Base-by-base conservation (phyloP, 176 grass and related monocot species). In the Chrysopogon serrulatus region DNA sequence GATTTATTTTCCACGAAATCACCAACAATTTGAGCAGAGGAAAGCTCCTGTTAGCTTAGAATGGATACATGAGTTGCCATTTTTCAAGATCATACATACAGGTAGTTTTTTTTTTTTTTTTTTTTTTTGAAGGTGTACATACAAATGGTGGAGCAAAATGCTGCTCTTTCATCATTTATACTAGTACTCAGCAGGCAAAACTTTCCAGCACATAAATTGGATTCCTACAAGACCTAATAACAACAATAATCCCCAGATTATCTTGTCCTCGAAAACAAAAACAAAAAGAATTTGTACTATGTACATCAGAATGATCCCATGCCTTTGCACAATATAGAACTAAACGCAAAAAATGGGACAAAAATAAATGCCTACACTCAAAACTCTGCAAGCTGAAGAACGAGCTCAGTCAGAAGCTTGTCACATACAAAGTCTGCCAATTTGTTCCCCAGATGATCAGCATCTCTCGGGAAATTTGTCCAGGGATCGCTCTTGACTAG, bases 361-460 rank as follows among this genome's bases (percentile, higher is more conserved):
- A 64, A 59, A 68, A 21, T 27, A 68, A 16, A 63, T 31, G 77
- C 11, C 74, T 68, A 19, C 14, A 51, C 40, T 64, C 70, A 84
- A 73, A 61, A 88, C 65, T 79, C 80, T 4, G 51, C 70, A 76
- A 94, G 80, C 71, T 98, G 76, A 51, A 81, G 82, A 67, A 82
- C 43, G 72, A 96, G 44, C 68, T 96, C 89, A 60, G 75, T 83
- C 68, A 98, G 5, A 62, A 98, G 87, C 80, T 77, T 81, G 85
- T 90, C 76, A 32, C 92, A 74, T 77, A 94, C 82, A 11, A 90
- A 71, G 42, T 68, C 80, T 23, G 71, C 85, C 85, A 98, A 37
- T 73, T 86, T 63, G 48, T 90, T 80, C 75, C 75, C 87, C n/a
- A 91, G 5, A 60, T 33, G 24, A 59, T 92, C 93, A 28, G 77